Evolutionary conservation across 441 rosid species (phyloP), one percentile per base, ranked within the genome.

Genomic region (Daphne laureola): DNA sequence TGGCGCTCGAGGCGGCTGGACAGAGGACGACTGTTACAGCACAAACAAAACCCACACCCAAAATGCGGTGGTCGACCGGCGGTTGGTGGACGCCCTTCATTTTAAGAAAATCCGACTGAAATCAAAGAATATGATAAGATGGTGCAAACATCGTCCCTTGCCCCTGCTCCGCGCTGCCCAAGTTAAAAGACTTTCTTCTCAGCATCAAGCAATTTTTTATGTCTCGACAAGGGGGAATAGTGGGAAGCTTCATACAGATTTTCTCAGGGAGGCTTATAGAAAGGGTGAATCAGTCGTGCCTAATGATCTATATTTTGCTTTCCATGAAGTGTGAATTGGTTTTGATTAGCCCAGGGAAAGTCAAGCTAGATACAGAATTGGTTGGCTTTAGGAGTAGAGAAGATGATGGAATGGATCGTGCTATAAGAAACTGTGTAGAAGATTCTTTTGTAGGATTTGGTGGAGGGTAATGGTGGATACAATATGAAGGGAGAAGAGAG

Each of bases 171-270:
- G n/a, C n/a, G n/a, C n/a, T n/a, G n/a, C n/a, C n/a, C 65, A 91
- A 77, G 62, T 61, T 91, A 80, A 91, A 91, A 70, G 93, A 86
- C 40, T 91, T 91, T 67, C 73, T 81, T 58, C 74, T 88, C 94
- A 88, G 63, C 94, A 86, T 65, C 98, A 88, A 62, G 96, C 91
- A 64, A 81, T 88, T 23, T 91, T 91, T 60, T 91, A 91, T 56
- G 79, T 91, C 5, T 91, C 96, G 0, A 91, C 96, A 0, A 77
- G 98, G 67, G 98, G 98, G 58, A 89, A 93, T 71, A 78, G 71
- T 2, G 96, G 98, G 68, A 91, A 91, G 59, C 87, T 91, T 71
- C 98, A 91, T 17, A 86, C 94, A 0, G 91, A 88, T 68, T 88
- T 88, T 76, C 73, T 91, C 8, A 75, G 95, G 68, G 95, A 88